Percentiles rank a stretch among this genome's conserved stretches.
phyloP scores from a whole-genome alignment of 441 rosid species.

The Breynia disticha region DNA sequence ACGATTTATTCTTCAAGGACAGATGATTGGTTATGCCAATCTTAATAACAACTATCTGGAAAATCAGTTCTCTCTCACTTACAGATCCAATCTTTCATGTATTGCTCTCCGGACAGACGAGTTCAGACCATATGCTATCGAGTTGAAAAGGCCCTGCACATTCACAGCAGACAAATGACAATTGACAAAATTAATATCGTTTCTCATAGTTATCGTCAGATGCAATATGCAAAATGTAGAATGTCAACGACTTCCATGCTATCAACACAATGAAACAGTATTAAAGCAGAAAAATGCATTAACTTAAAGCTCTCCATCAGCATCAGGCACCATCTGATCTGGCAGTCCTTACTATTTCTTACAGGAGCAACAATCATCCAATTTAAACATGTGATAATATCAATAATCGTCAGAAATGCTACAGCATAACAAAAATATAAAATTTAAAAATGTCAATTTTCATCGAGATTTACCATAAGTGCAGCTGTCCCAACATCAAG shows the following conservation, averaged over 20 bases:
- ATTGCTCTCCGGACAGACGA: conserved; percentile 83
- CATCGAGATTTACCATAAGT: conserved; percentile 51
- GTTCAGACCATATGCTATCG: conserved; percentile 89
- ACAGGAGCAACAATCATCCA: too few species aligned
- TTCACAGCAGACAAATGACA: conserved; percentile 2
- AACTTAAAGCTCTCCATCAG: too few species aligned
- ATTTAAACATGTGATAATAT: too few species aligned
- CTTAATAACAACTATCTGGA: background rate
- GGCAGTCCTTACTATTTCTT: too few species aligned
- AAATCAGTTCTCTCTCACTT: conserved; percentile 20
- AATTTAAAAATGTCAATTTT: conserved; percentile 6
- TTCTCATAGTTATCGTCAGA: background rate
- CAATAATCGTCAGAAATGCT: background rate
- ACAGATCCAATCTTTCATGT: conserved; percentile 74
- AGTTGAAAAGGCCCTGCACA: conserved; percentile 78
- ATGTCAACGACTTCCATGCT: background rate
- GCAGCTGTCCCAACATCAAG: conserved; percentile 92
- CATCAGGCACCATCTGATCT: too few species aligned
- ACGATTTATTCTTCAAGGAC: background rate
- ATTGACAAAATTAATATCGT: background rate
- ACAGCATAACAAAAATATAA: background rate
- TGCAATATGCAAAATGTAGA: background rate
- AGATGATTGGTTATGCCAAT: background rate
- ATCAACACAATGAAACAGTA: background rate
- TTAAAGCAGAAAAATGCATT: too few species aligned